Evolutionary conservation across 345 rosid genomes (phyloP).

Genomic region (Populus pruinosa): DNA sequence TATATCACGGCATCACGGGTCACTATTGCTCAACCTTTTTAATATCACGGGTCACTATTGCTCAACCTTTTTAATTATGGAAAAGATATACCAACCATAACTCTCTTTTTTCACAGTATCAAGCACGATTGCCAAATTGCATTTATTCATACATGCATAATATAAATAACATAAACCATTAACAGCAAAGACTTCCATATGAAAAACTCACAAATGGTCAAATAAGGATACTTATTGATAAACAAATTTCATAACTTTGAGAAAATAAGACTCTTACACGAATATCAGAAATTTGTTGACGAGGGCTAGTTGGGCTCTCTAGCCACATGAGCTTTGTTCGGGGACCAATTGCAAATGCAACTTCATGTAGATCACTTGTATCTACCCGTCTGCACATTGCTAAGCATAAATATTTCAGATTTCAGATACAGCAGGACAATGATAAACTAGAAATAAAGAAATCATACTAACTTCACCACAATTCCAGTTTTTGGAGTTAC

Average conservation of each 20-base stretch:
- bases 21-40: background rate
- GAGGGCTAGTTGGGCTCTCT: conserved; percentile 91
- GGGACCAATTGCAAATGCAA: conserved; percentile 75
- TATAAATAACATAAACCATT: background rate
- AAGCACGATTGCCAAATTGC: too few species aligned
- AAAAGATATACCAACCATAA: background rate
- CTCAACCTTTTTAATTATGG: background rate
- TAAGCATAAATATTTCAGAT: conserved; percentile 17
- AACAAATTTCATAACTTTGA: background rate
- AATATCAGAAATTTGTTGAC: conserved; percentile 78
- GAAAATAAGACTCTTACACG: conserved; percentile 41
- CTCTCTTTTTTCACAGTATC: too few species aligned
- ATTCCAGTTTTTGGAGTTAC: conserved; percentile 74
- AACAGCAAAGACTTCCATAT: background rate
- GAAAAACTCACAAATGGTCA: background rate
- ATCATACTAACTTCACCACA: conserved; percentile 65
- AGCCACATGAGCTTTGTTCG: conserved; percentile 84
- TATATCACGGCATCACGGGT: background rate
- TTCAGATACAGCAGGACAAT: background rate
- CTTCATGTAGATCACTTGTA: conserved; percentile 62
- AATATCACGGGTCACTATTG: background rate
- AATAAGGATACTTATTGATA: background rate
- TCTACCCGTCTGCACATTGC: conserved; percentile 67
- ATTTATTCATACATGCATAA: background rate
- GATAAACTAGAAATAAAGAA: background rate